Percentiles rank a stretch among this genome's conserved stretches.
These are phyloP conservation scores for Zygoascus biomembranicola DNA, from an alignment of 805 yeast species.

Conservation along the genomic window DNA sequence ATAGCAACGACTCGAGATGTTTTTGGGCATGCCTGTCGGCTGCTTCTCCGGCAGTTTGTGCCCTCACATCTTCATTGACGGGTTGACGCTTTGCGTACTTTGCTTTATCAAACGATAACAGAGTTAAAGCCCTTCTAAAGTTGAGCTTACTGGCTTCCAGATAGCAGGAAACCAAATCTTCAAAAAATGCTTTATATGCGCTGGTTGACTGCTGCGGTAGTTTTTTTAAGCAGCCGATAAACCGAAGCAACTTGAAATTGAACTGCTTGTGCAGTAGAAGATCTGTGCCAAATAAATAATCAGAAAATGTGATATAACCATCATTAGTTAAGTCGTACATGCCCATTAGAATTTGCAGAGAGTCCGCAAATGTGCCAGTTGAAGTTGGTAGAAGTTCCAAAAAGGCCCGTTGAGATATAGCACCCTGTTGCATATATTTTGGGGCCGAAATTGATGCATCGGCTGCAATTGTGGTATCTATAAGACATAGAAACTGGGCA, in stretches of 20 bases:
- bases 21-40: not conserved
- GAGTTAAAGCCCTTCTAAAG: conserved; percentile 10
- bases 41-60: not conserved
- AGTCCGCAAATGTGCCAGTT: not conserved
- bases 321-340: conserved; percentile 10
- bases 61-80: not conserved
- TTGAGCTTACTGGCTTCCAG: conserved; percentile 7
- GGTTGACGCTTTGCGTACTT: not conserved
- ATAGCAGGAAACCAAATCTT: conserved; percentile 5
- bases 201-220: not conserved
- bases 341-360: not conserved
- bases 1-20: conserved; percentile 5
- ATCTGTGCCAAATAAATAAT: conserved; percentile 4
- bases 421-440: not conserved
- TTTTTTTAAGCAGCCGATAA: not conserved
- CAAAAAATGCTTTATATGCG: not conserved
- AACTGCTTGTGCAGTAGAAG: conserved; percentile 3
- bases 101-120: not conserved
- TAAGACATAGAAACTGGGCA: conserved; percentile 12
- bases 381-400: not conserved
- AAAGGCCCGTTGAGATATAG: not conserved
- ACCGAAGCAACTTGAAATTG: not conserved
- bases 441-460: not conserved
- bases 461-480: not conserved
- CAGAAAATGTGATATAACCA: conserved; percentile 7